Evolutionary conservation across 768 basidiomycete species (phyloP), one percentile per base, ranked within the genome.

Genomic region (Mycena latifolia): DNA sequence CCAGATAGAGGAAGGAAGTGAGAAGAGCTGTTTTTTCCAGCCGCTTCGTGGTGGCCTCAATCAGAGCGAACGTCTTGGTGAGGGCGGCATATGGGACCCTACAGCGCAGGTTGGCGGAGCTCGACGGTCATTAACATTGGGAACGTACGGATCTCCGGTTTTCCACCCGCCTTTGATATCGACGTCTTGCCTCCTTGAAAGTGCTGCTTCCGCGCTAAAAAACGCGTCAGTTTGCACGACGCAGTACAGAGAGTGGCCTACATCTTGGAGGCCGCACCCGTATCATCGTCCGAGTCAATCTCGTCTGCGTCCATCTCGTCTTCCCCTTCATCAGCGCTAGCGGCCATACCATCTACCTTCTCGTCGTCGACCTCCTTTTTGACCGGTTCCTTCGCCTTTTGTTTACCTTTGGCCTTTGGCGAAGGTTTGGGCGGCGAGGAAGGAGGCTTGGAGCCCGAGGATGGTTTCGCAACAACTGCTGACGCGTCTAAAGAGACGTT

Each of bases 61-160:
- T 99, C 31, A 92, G 79, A 20, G 89, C 85, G 75, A 99, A 99
- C 0, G 92, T 88, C 69, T 94, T 91, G 11, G 95, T 89, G 37
- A 99, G 85, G 8, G 98, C 94, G 20, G 94, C 92, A 75, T 99
- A 99, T 0, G 98, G 98, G 14, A 98, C 92, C 5, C 96, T 98
- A 65, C 29, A 55, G 18, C 7, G 28, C 29, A 37, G 28, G 46
- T 58, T 68, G 48, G 65, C 39, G 57, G 8, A 45, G 22, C 18
- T 1, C 17, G 52, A 31, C 28, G 33, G 8, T 55, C 8, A n/a
- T n/a, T n/a, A 22, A 5, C 17, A 25, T 55, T 31, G 20, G 22
- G 45, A n/a, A 85, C 94, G 71, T 74, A 96, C 96, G 94, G 88
- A 69, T 91, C 82, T 15, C 95, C 95, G 27, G 81, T 81, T 80